Evolutionary conservation across 2,329 filamentous ascomycete genomes (phyloP).

Genomic region (Ustulina deusta): DNA sequence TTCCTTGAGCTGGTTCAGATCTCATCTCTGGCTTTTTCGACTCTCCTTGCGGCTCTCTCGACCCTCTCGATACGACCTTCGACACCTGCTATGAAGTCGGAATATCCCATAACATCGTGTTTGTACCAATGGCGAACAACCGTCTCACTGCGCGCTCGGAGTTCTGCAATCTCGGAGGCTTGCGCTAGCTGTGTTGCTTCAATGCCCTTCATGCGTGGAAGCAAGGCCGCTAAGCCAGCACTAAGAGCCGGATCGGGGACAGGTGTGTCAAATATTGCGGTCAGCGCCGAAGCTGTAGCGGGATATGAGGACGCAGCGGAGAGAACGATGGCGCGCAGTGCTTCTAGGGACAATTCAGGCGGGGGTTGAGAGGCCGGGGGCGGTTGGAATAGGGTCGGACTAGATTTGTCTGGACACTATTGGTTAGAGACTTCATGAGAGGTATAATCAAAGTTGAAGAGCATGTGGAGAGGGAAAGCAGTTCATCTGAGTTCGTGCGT

Average conservation of each 20-base stretch:
- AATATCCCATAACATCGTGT: slow-evolving; percentile 74
- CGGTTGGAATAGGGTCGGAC: slow-evolving; percentile 67
- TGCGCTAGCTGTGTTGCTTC: slow-evolving; percentile 72
- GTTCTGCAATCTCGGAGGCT: slow-evolving; percentile 70
- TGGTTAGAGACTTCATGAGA: slow-evolving; percentile 9
- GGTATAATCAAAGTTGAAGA: not conserved
- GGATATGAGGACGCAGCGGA: slow-evolving; percentile 68
- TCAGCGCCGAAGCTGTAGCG: slow-evolving; percentile 67
- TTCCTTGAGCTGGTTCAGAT: slow-evolving; percentile 45
- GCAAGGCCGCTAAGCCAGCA: slow-evolving; percentile 67
- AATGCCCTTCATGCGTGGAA: slow-evolving; percentile 71
- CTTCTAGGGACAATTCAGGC: slow-evolving; percentile 63
- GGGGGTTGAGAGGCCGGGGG: slow-evolving; percentile 61
- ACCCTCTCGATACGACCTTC: slow-evolving; percentile 74
- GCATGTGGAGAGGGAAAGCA: too few species aligned
- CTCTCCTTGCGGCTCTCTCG: slow-evolving; percentile 74
- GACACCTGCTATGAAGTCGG: slow-evolving; percentile 76
- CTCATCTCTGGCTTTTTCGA: slow-evolving; percentile 69
- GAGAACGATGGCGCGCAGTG: slow-evolving; percentile 67
- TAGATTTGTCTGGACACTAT: slow-evolving; percentile 59
- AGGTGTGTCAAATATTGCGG: slow-evolving; percentile 67
- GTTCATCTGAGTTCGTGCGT: too few species aligned
- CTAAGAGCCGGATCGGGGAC: slow-evolving; percentile 67
- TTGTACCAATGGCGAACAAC: slow-evolving; percentile 80
- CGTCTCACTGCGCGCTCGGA: slow-evolving; percentile 72